Base-by-base conservation (phyloP, 140 eudicot genomes). In the Bidens hawaiensis region DNA sequence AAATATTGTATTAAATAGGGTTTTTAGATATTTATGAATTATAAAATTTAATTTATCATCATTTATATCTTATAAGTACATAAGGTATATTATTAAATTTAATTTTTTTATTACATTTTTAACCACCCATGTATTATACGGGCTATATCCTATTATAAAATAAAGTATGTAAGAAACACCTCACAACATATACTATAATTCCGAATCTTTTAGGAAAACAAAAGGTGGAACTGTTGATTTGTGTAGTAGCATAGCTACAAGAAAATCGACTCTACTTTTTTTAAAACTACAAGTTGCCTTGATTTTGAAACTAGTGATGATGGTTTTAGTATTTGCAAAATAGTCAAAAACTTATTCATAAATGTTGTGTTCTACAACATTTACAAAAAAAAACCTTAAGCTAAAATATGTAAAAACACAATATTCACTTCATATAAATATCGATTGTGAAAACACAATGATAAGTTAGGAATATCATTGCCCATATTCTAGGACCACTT, bases 401-500 rank as follows among this genome's bases (percentile, higher is more conserved):
- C 14, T n/a, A 36, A 36, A 36, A 36, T 36, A n/a, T 8, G 13
- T 10, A 36, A 36, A 36, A 13, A 36, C 12, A 10, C 12, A 36
- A 36, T 10, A 9, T 36, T 30, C 12, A 10, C 43, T 36, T 36
- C 43, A 36, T 36, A 36, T 36, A n/a, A 36, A 7, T 36, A 13
- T 36, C n/a, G 43, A 36, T 36, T 36, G 36, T 4, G 8, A 43
- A 42, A 42, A n/a, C n/a, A 15, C 15, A 8, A 63, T 24, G 19
- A 52, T 10, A 46, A 63, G 8, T 45, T 25, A 17, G 14, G 28
- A 46, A 30, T 17, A 21, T 9, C 47, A 16, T 47, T 28, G 52
- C 47, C 12, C 33, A 64, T 26, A 27, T 47, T 47, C 46, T 62
- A 25, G 69, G 69, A 46, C 47, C 69, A 47, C 57, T 46, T 47